Evolutionary conservation across 495 filamentous ascomycete species (phyloP), one percentile per base, ranked within the genome.

Genomic region (Penicillium mononematosum): DNA sequence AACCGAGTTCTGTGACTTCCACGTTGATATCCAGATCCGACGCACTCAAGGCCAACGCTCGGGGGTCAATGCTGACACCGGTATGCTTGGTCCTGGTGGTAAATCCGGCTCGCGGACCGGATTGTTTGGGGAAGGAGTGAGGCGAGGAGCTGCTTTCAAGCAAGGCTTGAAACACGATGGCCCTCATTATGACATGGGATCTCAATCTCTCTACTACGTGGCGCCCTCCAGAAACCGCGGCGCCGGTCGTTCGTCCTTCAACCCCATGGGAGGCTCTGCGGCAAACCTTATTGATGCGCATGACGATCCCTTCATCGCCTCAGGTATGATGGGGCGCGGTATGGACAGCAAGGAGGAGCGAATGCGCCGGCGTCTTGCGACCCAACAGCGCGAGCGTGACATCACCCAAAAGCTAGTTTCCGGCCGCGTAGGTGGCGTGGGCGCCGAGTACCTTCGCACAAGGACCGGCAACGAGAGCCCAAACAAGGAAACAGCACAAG

Each of bases 1-100:
- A 63, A 96, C 92, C 7, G 88, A 96, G 59, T 91, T 88, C 68
- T 99, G 94, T 74, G 89, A 95, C 58, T 99, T 89, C 62, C 94
- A 99, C 65, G 83, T 96, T 61, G 89, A 96, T 64, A 68, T 86
- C 17, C 86, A 88, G 16, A 70, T 97, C 2, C 83, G 86, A 48
- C 89, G 87, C 59, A 85, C 84, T 3, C 85, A 88, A 42, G 71
- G 83, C 4, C 74, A 81, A 0, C 80, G 95, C 10, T 88, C 93
- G 77, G 94, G 96, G 60, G 81, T 98, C 55, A 93, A 94, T 60
- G 82, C 78, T 14, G 68, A 73, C 59, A 71, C 62, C 25, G 80
- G 67, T 27, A 73, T 73, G 62, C 80, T 75, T 62, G 81, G 73
- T 24, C 80, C 71, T 48, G 79, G 75, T 12, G 79, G 79, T 17